Conservation (phyloP, 1,284 basidiomycete species). For the Ustilago loliicola region DNA sequence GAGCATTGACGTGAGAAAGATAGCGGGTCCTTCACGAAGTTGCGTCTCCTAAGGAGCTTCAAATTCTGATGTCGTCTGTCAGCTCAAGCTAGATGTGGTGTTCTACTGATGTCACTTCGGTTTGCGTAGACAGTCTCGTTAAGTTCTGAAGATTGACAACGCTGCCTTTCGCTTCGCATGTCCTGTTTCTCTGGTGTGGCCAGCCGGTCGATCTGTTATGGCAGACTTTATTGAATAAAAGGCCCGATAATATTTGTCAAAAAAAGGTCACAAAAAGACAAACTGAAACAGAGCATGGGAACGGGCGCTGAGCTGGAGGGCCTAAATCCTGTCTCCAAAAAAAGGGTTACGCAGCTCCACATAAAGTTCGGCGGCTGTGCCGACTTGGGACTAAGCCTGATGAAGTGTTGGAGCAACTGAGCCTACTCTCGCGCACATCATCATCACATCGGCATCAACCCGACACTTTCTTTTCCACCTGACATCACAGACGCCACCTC, state of each 20-base stretch:
- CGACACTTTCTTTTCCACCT: not conserved
- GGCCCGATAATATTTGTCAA: not conserved
- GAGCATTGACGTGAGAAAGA: not conserved
- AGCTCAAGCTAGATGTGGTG: not conserved
- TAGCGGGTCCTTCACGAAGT: not conserved
- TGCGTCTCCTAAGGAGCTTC: not conserved
- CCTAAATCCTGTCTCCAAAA: not conserved
- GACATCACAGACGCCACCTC: not conserved
- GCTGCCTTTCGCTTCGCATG: too few relatives aligned
- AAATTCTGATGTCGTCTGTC: not conserved
- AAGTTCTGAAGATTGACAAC: too few relatives aligned
- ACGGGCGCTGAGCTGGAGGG: not conserved
- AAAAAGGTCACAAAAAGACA: conserved; percentile 5
- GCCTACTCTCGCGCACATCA: not conserved
- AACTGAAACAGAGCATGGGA: not conserved
- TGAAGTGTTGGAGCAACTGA: not conserved
- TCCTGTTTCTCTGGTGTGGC: too few relatives aligned
- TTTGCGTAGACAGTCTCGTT: too few relatives aligned
- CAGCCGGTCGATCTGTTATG: too few relatives aligned
- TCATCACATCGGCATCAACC: not conserved
- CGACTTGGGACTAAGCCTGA: not conserved
- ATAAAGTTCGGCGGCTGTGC: conserved; percentile 13
- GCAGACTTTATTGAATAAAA: too few relatives aligned
- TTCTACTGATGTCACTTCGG: too few relatives aligned
- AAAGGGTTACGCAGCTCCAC: conserved; percentile 13